A percentile compares a stretch with the other conserved stretches of the same genome.
Evolutionary conservation across 176 grass and related monocot genomes (phyloP).

Genomic region (Oryza longistaminata): DNA sequence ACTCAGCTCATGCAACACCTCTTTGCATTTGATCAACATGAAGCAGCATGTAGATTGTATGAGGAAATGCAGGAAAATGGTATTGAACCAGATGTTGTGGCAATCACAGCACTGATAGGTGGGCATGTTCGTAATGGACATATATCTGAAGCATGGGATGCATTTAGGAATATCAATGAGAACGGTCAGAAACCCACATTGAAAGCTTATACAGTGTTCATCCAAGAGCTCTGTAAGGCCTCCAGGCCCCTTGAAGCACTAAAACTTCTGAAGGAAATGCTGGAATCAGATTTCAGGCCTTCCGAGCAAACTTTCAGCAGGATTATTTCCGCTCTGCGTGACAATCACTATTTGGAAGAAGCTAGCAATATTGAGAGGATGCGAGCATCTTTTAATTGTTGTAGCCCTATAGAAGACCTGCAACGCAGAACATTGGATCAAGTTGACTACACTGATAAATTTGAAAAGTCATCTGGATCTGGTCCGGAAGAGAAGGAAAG

Average conservation of each 20-base stretch:
- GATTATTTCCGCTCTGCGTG: slow-evolving; percentile 55
- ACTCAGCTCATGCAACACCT: slow-evolving; percentile 80
- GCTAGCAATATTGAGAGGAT: slow-evolving; percentile 48
- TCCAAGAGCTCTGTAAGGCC: slow-evolving; percentile 76
- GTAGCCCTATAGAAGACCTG: slow-evolving; percentile 33
- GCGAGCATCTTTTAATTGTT: slow-evolving; percentile 34
- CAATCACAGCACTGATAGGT: slow-evolving; percentile 56
- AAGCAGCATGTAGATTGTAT: slow-evolving; percentile 62
- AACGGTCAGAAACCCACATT: slow-evolving; percentile 51
- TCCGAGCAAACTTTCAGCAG: slow-evolving; percentile 39
- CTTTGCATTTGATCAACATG: slow-evolving; percentile 52
- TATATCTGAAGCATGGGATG: slow-evolving; percentile 69
- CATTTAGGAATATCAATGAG: slow-evolving; percentile 55
- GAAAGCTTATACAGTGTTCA: slow-evolving; percentile 78
- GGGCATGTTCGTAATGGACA: slow-evolving; percentile 56
- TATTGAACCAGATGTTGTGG: slow-evolving; percentile 66
- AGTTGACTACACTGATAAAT: slow-evolving; percentile 10
- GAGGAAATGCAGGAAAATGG: slow-evolving; percentile 62
- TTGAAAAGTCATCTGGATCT: not conserved
- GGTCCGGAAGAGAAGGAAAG: slow-evolving; percentile 28
- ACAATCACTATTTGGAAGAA: slow-evolving; percentile 54
- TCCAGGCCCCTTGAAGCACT: slow-evolving; percentile 62
- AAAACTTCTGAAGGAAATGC: slow-evolving; percentile 68
- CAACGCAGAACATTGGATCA: slow-evolving; percentile 20
- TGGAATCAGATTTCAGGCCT: slow-evolving; percentile 51